Conservation (phyloP, 495 filamentous ascomycete genomes). For the Xeromyces bisporus region DNA sequence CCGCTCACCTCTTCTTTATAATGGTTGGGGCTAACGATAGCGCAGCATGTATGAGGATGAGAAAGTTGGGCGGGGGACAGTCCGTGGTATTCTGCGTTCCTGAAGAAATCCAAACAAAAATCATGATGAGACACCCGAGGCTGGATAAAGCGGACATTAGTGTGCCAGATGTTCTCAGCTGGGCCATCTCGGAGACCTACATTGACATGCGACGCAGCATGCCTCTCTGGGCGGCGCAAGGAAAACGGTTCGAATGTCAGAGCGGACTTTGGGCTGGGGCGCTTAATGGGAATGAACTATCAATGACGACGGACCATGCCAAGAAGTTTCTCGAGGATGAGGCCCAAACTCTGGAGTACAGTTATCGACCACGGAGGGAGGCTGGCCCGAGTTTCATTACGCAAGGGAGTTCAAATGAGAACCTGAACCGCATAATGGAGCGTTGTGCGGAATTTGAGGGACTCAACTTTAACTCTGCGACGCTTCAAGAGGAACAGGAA, state of each 20-base stretch:
- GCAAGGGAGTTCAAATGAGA: no score
- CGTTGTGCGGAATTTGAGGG: constrained; percentile 30
- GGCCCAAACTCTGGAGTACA: constrained; percentile 25
- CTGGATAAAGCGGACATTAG: constrained; percentile 13
- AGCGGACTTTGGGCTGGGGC: constrained; percentile 8
- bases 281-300: no score
- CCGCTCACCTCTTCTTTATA: not conserved
- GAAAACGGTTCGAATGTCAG: constrained; percentile 25
- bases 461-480: constrained; percentile 15
- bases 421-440: constrained; percentile 15
- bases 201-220: constrained; percentile 28
- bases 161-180: constrained; percentile 37
- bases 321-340: constrained; percentile 32
- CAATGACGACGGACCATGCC: constrained; percentile 13
- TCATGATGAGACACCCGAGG: constrained; percentile 9
- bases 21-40: not conserved
- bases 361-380: constrained; percentile 16
- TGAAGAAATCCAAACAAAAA: constrained; percentile 25
- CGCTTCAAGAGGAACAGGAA: constrained; percentile 54
- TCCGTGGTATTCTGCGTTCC: constrained; percentile 42
- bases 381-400: no score
- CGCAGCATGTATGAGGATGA: constrained; percentile 50
- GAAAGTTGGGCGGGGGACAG: constrained; percentile 43
- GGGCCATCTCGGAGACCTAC: constrained; percentile 43
- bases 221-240: constrained; percentile 45